Evolutionary conservation across 2,329 filamentous ascomycete genomes (phyloP), one percentile per base, ranked within the genome.

Genomic region (Scortechinia acanthostroma): DNA sequence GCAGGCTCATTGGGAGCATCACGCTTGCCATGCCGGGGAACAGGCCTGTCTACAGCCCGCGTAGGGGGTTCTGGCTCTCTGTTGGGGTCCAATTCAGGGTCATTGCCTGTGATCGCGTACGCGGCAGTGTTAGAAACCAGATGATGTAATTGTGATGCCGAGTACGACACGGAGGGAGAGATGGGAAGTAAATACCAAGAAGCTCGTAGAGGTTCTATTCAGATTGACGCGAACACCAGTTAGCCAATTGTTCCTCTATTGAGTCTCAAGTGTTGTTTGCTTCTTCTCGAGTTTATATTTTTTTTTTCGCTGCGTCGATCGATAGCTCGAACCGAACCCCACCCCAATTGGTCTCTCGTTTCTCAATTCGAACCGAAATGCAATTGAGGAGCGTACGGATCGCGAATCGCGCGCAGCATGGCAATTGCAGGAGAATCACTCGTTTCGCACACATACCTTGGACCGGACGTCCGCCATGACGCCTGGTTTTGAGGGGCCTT

Each of bases 201-300:
- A 87, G 76, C 71, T 87, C 83, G 73, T 83, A 88, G 60, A 82
- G 74, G 71, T 88, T 88, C 83, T 88, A 60, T 55, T 53, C 52
- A 55, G 43, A 47, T 10, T n/a, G n/a, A n/a, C 10, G 10, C n/a
- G n/a, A n/a, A 10, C n/a, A n/a, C n/a, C 25, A 30, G 25, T n/a
- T 30, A 10, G 25, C 10, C n/a, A 10, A 10, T 30, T 30, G 25
- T 30, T n/a, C 10, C n/a, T 30, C n/a, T 30, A n/a, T 30, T 30
- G 25, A 30, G n/a, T 30, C n/a, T n/a, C 25, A 30, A 30, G 10
- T n/a, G 25, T n/a, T 30, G 25, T 10, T 30, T 30, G 10, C n/a
- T 30, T 30, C n/a, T 30, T 30, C n/a, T 30, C n/a, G 10, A 10
- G 10, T n/a, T 30, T n/a, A 10, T n/a, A 10, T 30, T 30, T n/a